Evolutionary conservation across 2,329 filamentous ascomycete species (phyloP), one percentile per base, ranked within the genome.

Genomic region (Golovinomyces cichoracearum): DNA sequence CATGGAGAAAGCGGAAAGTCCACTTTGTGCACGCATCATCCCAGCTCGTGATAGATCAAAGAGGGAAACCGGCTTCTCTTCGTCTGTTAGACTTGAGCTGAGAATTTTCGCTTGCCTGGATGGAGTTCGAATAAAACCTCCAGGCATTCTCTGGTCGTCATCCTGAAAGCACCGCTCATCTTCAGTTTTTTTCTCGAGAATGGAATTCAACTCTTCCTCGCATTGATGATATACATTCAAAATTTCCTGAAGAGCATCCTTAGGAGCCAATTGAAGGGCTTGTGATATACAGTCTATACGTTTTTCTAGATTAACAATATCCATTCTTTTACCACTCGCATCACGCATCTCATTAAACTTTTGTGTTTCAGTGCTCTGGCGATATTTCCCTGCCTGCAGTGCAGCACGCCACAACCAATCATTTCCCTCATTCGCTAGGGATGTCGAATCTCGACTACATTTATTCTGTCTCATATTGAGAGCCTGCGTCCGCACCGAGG

Each of bases 331-430:
- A 31, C 7, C 4, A 57, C 67, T 74, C 15, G 71, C 66, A 27
- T 73, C 27, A 22, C 27, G 4, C 19, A 21, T 12, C 9, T n/a
- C 75, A 41, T 75, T 70, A 21, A 77, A 63, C 57, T 77, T 73
- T 23, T 66, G 68, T 0, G 73, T 76, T 29, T 63, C 63, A 15
- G 65, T 57, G 12, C 69, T 74, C 17, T 72, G 71, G 29, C 74
- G 70, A 61, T 85, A 82, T 51, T 80, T 78, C 15, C 83, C 83
- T n/a, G 82, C 80, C 55, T 79, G 72, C 40, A 88, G 68, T 3
- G 83, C 82, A 5, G 82, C 82, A 51, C 74, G 76, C 83, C 83
- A 90, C 1, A 80, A 80, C 62, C 80, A 78, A 50, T 80, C 71
- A 54, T 84, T 79, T 13, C 63, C 57, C 17, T 50, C 49, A 19